Evolutionary conservation across 108 stramenopile genomes (phyloP).

Genomic region (Cyclotella kingstonii): DNA sequence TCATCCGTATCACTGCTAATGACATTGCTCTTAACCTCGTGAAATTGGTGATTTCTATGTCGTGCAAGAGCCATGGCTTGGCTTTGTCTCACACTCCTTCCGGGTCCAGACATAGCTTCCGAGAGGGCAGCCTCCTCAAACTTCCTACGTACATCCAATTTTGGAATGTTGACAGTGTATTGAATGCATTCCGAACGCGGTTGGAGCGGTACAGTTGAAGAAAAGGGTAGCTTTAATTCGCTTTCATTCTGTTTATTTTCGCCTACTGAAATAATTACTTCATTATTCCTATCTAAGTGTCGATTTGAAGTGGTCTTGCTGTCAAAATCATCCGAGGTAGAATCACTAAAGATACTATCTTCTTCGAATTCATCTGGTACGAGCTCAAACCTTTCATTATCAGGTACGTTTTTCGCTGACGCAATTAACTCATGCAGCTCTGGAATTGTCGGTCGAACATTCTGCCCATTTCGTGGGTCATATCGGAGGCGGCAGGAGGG

Average conservation of each 20-base stretch:
- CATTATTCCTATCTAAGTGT: neutral
- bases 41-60: neutral
- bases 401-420: no score
- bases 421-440: no score
- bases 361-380: conserved; percentile 12
- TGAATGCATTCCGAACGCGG: neutral
- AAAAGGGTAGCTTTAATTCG: neutral
- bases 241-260: neutral
- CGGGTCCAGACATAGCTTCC: conserved; percentile 21
- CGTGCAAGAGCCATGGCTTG: neutral
- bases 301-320: neutral
- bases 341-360: conserved; percentile 14
- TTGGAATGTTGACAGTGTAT: no score
- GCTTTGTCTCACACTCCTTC: neutral
- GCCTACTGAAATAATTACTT: neutral
- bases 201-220: neutral
- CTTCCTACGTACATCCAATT: conserved; percentile 5
- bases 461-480: no score
- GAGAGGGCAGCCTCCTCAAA: conserved; percentile 8
- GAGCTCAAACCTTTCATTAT: conserved; percentile 10
- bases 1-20: no score
- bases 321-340: no score
- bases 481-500: no score
- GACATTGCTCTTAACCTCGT: no score
- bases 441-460: no score